Conservation (phyloP, 2,329 filamentous ascomycete genomes). For the Arthrocladium fulminans region DNA sequence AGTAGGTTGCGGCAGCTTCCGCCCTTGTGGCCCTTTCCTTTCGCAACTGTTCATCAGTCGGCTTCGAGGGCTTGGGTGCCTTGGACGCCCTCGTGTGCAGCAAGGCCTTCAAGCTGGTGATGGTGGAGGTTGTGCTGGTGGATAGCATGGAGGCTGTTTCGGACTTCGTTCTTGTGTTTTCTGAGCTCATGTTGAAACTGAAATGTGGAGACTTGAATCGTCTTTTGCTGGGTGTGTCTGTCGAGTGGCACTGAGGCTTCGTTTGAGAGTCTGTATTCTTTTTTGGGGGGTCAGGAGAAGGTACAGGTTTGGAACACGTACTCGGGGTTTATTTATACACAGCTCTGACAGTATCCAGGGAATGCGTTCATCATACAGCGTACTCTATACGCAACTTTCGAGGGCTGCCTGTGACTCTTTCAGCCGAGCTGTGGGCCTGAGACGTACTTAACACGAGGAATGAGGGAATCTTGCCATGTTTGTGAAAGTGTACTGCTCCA, state of each 20-base stretch:
- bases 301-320: neutral
- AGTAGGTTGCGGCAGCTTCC: constrained; percentile 16
- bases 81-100: constrained; percentile 14
- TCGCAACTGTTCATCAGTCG: constrained; percentile 9
- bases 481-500: too few relatives aligned
- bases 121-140: constrained; percentile 15
- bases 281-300: neutral
- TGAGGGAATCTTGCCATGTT: too few relatives aligned
- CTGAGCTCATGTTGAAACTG: neutral
- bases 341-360: neutral
- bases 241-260: too few relatives aligned
- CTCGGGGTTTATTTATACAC: neutral
- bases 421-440: neutral
- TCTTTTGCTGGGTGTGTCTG: neutral
- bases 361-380: neutral
- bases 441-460: too few relatives aligned
- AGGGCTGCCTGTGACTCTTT: neutral
- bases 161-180: neutral
- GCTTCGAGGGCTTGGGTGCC: constrained; percentile 8
- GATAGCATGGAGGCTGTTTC: constrained; percentile 19
- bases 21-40: constrained; percentile 9
- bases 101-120: constrained; percentile 20
- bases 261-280: too few relatives aligned
- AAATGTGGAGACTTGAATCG: neutral
- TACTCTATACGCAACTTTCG: neutral